Conservation (phyloP, 805 yeast genomes). For the Candida loeiensis region DNA sequence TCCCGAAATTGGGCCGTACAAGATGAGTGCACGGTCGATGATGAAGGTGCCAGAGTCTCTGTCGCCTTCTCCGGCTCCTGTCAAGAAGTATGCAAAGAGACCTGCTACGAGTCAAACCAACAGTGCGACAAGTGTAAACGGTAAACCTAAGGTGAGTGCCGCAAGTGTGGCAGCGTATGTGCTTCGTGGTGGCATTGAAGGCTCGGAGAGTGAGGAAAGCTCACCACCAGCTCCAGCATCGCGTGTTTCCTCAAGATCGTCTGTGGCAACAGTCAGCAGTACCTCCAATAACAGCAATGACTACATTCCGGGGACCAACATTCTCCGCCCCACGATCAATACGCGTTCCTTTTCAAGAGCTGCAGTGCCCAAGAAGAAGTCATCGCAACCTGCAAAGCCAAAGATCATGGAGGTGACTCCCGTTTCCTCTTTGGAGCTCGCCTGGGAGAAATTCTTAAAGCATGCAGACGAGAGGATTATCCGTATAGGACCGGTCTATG, state of each 20-base stretch:
- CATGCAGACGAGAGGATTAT: conserved; percentile 60
- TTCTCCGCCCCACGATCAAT: conserved; percentile 49
- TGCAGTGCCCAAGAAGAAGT: conserved; percentile 14
- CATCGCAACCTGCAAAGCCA: conserved; percentile 16
- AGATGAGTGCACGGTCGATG: conserved; percentile 75
- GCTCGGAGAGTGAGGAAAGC: conserved; percentile 16
- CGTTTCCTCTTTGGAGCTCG: conserved; percentile 50
- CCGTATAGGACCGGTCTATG: conserved; percentile 50
- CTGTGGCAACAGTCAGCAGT: neutral
- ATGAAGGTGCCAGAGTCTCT: conserved; percentile 55
- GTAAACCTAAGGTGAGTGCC: conserved; percentile 13
- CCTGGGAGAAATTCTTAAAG: conserved; percentile 54
- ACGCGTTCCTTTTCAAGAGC: conserved; percentile 23
- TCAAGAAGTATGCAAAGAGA: conserved; percentile 10
- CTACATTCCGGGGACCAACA: conserved; percentile 57
- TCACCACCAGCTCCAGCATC: conserved; percentile 5
- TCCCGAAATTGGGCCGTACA: conserved; percentile 70
- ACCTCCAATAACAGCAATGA: conserved; percentile 30
- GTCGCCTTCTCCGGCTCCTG: conserved; percentile 16
- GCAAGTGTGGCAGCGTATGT: conserved; percentile 43
- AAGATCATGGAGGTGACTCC: conserved; percentile 41
- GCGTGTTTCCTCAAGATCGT: conserved; percentile 1
- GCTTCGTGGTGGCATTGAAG: conserved; percentile 19
- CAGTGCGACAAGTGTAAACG: neutral
- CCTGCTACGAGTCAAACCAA: conserved; percentile 3